Evolutionary conservation across 2,329 filamentous ascomycete species (phyloP).

Genomic region (Ophiostoma montium): DNA sequence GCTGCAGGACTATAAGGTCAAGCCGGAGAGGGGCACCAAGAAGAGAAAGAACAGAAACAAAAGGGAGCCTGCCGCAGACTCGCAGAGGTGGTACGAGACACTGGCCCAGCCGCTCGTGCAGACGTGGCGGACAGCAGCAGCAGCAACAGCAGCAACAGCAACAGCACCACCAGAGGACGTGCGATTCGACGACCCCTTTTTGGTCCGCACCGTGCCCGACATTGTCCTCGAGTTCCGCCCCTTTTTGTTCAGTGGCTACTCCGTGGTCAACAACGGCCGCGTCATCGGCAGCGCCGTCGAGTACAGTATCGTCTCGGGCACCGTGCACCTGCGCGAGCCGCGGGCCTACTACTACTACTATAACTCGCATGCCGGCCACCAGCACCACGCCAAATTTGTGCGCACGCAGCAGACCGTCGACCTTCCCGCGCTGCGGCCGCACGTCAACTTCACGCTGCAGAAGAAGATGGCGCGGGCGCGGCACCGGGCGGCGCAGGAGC

Average conservation of each 20-base stretch:
- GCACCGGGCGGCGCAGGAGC: too few relatives aligned
- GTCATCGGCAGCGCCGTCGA: neutral
- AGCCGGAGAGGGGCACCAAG: neutral
- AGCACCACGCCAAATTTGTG: neutral
- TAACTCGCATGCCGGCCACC: neutral
- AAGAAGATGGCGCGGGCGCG: too few relatives aligned
- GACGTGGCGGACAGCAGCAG: too few relatives aligned
- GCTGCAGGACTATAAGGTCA: neutral
- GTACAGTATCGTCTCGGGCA: constrained; percentile 25
- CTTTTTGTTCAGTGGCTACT: constrained; percentile 23
- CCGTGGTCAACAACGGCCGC: constrained; percentile 14
- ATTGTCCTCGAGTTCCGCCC: constrained; percentile 32
- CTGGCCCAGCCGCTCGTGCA: too few relatives aligned
- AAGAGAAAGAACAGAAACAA: too few relatives aligned
- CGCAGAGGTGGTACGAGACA: neutral
- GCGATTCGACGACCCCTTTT: neutral
- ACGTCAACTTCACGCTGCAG: neutral
- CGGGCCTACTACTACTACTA: neutral
- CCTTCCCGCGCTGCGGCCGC: constrained; percentile 7
- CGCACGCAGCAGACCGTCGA: neutral
- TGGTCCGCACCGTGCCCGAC: constrained; percentile 22
- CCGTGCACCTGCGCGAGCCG: constrained; percentile 23
- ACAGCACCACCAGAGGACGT: too few relatives aligned
- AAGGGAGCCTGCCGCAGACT: too few relatives aligned
- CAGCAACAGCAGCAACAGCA: too few relatives aligned